Conservation (phyloP, 1,284 basidiomycete species). For the Microbotryum lychnidis-dioicae region DNA sequence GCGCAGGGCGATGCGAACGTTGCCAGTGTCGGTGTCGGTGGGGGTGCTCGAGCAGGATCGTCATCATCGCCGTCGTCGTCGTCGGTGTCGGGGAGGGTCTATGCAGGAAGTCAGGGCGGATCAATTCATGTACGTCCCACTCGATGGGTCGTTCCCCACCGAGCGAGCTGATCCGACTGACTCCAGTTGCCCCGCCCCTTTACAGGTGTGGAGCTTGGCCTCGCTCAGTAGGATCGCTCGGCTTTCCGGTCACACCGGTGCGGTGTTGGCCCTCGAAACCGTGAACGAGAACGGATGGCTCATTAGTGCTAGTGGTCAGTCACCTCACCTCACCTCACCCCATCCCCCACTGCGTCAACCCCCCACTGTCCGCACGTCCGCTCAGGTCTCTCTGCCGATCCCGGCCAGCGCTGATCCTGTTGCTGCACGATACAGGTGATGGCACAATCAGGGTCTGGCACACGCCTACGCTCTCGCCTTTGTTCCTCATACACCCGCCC, state of each 20-base stretch:
- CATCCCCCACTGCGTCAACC: constrained; percentile 20
- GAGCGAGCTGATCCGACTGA: no score
- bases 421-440: constrained; percentile 51
- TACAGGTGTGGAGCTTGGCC: constrained; percentile 70
- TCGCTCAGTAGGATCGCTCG: constrained; percentile 61
- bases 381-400: background rate
- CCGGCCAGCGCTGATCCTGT: background rate
- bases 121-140: constrained; percentile 58
- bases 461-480: constrained; percentile 56
- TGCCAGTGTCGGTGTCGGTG: no score
- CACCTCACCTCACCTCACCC: constrained; percentile 1
- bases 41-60: no score
- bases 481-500: constrained; percentile 75
- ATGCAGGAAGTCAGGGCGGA: constrained; percentile 70
- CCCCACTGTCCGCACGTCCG: constrained; percentile 25
- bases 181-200: background rate
- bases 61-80: no score
- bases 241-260: constrained; percentile 75
- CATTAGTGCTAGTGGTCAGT: constrained; percentile 67
- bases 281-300: constrained; percentile 70
- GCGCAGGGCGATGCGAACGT: no score
- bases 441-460: constrained; percentile 86
- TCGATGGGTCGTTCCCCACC: constrained; percentile 2
- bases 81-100: constrained; percentile 46
- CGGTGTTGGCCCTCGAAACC: constrained; percentile 72